These are phyloP conservation scores for Calonectria hawksworthii DNA, from an alignment of 2,329 filamentous ascomycete genomes.

Conservation along the genomic window DNA sequence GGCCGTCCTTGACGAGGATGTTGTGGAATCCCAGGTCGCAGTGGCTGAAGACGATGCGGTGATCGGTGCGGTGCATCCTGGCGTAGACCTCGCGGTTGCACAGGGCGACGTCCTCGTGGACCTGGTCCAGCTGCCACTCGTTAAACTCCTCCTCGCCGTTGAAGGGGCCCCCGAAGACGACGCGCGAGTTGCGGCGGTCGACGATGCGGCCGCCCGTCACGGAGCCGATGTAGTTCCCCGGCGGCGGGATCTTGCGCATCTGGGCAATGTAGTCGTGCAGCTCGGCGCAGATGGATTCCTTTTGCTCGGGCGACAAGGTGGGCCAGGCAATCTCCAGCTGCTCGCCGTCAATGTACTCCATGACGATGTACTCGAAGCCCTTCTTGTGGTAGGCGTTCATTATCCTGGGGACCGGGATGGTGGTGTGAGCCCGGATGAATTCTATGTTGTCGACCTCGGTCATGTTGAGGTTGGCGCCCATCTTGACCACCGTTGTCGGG, in stretches of 20 bases:
- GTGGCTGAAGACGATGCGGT: constrained; percentile 14
- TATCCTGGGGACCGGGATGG: constrained; percentile 14
- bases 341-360: constrained; percentile 15
- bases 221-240: neutral
- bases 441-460: constrained; percentile 18
- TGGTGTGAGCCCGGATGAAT: constrained; percentile 16
- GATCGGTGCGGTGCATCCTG: constrained; percentile 16
- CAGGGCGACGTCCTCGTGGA: constrained; percentile 9
- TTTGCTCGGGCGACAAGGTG: neutral
- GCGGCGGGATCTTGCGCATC: neutral
- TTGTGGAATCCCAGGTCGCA: constrained; percentile 17
- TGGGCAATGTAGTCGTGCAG: neutral
- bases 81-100: constrained; percentile 13
- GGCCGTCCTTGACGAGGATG: constrained; percentile 6
- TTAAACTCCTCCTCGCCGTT: constrained; percentile 9
- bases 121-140: constrained; percentile 12
- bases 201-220: neutral
- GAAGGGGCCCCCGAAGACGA: constrained; percentile 1
- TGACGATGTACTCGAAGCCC: constrained; percentile 7
- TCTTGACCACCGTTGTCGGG: neutral
- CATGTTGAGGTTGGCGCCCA: constrained; percentile 2
- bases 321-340: constrained; percentile 2
- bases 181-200: neutral
- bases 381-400: constrained; percentile 13
- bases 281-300: neutral